Base-by-base conservation (phyloP, 1,284 basidiomycete genomes). In the Erythrobasidium hasegawianum region DNA sequence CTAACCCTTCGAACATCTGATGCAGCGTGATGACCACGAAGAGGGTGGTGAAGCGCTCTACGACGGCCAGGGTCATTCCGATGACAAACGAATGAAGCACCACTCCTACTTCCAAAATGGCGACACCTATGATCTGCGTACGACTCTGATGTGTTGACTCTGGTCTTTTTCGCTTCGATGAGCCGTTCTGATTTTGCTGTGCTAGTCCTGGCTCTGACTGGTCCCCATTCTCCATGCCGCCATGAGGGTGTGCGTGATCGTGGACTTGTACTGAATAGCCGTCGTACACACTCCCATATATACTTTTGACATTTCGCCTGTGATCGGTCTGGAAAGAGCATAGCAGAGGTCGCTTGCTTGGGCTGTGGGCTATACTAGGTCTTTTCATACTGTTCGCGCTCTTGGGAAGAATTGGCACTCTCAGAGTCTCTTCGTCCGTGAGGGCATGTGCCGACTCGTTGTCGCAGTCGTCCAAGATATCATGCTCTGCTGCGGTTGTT, bases 11-110 rank as follows among this genome's bases (percentile, higher is more conserved):
- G 73, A 95, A 95, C 61, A 53, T 65, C 57, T 65, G 55, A 57
- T n/a, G 2, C 20, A 65, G 43, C 20, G 62, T 65, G 70, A 97
- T 79, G 64, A 97, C 94, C 68, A 93, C 80, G 76, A 97, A 95
- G 18, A 98, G 84, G 10, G 88, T 79, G 70, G 83, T 88, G 79
- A 98, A 97, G 56, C 84, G 75, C 24, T 83, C 78, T 73, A 88
- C 85, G 38, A 95, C 90, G n/a, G 92, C 93, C 54, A 98, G 85
- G 0, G 95, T 97, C 29, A 98, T 80, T 0, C 95, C 95, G 72
- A 98, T 92, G 71, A 98, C 83, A 45, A 97, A 76, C 74, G 78
- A 77, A 58, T 65, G 67, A 52, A 71, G 40, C 8, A 66, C 41
- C 22, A 70, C 90, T 72, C 95, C 96, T 73, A 97, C 95, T 76